Conservation (phyloP, 129 eudicot species). For the Flaveria robusta region DNA sequence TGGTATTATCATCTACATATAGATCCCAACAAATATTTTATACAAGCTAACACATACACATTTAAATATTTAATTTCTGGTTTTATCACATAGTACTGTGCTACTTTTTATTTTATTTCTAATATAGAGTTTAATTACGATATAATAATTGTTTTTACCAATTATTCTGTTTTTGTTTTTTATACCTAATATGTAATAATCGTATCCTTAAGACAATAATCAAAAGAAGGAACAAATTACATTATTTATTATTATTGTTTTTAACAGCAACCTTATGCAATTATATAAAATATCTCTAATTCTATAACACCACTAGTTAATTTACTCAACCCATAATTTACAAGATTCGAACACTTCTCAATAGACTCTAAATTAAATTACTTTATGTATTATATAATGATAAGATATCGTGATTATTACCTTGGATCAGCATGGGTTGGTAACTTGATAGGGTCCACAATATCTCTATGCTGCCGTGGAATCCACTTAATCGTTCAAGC, state of each 20-base stretch:
- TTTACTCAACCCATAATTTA: no score
- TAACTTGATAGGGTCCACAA: slow-evolving; percentile 22
- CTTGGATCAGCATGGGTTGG: slow-evolving; percentile 6
- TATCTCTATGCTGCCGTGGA: slow-evolving; percentile 30
- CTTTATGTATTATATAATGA: not conserved
- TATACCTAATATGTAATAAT: not conserved
- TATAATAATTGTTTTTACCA: not conserved
- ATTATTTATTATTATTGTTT: not conserved
- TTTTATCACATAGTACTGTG: not conserved
- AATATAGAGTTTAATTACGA: not conserved
- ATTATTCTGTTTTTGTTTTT: not conserved
- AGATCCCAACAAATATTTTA: not conserved
- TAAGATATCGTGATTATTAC: not conserved
- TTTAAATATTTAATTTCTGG: not conserved
- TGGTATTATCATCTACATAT: not conserved
- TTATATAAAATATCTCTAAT: no score
- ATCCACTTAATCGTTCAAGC: slow-evolving; percentile 18
- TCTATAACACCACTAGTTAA: no score
- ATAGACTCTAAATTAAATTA: no score
- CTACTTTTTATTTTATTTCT: not conserved
- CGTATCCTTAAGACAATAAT: not conserved
- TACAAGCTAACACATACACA: not conserved
- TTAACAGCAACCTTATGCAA: not conserved
- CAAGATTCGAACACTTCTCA: no score
- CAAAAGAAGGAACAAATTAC: not conserved